Conservation (phyloP, 371 early-diverging fungal species). For the Coemansia sp. region DNA sequence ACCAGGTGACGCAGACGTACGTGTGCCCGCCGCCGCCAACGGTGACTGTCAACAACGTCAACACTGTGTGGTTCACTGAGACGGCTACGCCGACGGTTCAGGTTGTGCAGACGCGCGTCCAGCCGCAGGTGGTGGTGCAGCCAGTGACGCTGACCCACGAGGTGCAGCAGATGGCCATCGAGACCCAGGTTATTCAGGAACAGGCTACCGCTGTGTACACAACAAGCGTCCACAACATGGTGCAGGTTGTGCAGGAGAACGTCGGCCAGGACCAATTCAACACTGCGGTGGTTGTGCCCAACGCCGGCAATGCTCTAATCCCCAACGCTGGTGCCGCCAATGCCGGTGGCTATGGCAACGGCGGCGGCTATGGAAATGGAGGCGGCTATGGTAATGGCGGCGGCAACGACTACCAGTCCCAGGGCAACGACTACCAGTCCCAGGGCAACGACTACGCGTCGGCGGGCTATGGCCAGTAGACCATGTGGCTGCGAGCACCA, state of each 20-base stretch:
- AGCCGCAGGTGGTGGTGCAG: constrained; percentile 48
- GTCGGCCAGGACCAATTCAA: constrained; percentile 27
- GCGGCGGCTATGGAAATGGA: background rate
- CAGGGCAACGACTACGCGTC: background rate
- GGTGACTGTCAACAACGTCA: constrained; percentile 39
- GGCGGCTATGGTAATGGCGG: background rate
- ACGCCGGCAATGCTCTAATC: constrained; percentile 6
- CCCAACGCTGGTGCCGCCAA: constrained; percentile 3
- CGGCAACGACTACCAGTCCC: background rate
- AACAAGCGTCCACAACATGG: constrained; percentile 42
- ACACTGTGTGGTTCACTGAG: constrained; percentile 42
- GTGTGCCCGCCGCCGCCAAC: constrained; percentile 44
- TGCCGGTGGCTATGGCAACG: background rate
- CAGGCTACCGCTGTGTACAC: constrained; percentile 39
- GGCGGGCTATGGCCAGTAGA: background rate
- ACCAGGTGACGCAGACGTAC: constrained; percentile 46
- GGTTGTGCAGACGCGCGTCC: constrained; percentile 38
- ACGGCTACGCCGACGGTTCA: constrained; percentile 46
- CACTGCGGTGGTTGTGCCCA: constrained; percentile 11
- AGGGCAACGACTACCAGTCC: background rate
- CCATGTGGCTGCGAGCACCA: background rate
- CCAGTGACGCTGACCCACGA: constrained; percentile 42
- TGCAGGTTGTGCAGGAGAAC: constrained; percentile 47
- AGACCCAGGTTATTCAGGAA: constrained; percentile 41
- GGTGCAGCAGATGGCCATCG: constrained; percentile 37